Evolutionary conservation across 495 filamentous ascomycete species (phyloP), one percentile per base, ranked within the genome.

Genomic region (Penicillium tannophilum): DNA sequence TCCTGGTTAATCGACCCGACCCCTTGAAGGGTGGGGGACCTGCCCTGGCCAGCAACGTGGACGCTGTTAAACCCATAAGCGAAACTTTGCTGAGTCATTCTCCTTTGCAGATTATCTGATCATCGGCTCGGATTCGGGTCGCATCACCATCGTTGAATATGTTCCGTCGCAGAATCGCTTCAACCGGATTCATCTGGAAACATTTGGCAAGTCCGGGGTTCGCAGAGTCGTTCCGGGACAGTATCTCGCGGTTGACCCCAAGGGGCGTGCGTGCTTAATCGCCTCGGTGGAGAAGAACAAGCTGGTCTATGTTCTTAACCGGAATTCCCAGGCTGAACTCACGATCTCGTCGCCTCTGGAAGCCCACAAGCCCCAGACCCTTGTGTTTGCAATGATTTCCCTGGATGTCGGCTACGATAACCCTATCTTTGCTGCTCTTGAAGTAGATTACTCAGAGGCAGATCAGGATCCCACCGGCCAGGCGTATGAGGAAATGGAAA

Each of bases 241-340:
- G 69, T 98, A 94, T 68, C 81, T 99, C 19, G 94, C 92, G 2
- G 88, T 89, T 9, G 95, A 99, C 71, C 95, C 95, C 9, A 95
- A 95, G 71, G 95, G 95, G 41, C 84, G 95, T 73, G 95, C 95
- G 36, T 96, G 92, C 72, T 80, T 99, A 63, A 91, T 97, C 50
- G 90, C 95, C 7, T 91, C 92, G 9, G 82, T 94, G 57, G 95
- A 99, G 75, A 99, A 99, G 85, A 98, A 98, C 76, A 98, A 98
- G 77, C 89, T 99, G 63, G 95, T 98, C 68, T 99, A 98, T 74
- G 93, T 98, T 67, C 82, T 99, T 54, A 97, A 97, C 76, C 89
- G 95, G 41, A 96, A 97, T 75, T 84, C 92, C 39, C 90, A 96
- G 75, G 92, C 90, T 33, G 92, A 96, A 70, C 82, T 98, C 66